These are phyloP conservation scores for Calonectria leucothoes DNA, from an alignment of 2,329 filamentous ascomycete species.

Conservation along the genomic window DNA sequence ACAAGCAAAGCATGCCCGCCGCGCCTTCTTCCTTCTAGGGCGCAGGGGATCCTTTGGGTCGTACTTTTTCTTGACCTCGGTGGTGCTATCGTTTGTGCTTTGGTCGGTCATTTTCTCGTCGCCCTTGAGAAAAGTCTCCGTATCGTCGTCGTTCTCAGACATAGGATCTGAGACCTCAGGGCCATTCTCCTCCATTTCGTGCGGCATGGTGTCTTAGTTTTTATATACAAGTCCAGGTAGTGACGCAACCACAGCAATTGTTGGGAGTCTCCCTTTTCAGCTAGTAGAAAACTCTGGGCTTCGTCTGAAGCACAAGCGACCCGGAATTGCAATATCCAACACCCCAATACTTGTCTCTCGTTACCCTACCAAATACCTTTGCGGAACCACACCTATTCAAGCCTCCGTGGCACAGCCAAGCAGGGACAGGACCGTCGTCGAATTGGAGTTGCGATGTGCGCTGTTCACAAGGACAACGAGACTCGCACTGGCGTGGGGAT, in stretches of 20 bases:
- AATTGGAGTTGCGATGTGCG: slow-evolving; percentile 31
- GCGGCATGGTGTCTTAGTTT: slow-evolving; percentile 66
- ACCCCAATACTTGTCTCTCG: slow-evolving; percentile 39
- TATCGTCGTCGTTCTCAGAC: slow-evolving; percentile 71
- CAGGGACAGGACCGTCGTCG: slow-evolving; percentile 37
- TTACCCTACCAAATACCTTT: slow-evolving; percentile 43
- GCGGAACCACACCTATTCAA: slow-evolving; percentile 49
- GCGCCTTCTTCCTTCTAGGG: slow-evolving; percentile 93
- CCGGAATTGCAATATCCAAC: slow-evolving; percentile 48
- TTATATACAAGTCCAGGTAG: slow-evolving; percentile 55
- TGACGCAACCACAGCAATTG: slow-evolving; percentile 32
- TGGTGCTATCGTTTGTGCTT: slow-evolving; percentile 58
- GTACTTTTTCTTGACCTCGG: slow-evolving; percentile 74
- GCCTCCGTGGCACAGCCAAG: slow-evolving; percentile 46
- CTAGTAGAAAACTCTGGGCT: slow-evolving; percentile 28
- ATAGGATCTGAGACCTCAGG: slow-evolving; percentile 68
- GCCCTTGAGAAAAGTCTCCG: slow-evolving; percentile 52
- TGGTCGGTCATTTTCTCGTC: slow-evolving; percentile 66
- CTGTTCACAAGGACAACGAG: slow-evolving; percentile 30
- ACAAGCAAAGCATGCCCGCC: slow-evolving; percentile 95
- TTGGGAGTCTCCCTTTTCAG: slow-evolving; percentile 37
- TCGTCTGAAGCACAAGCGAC: slow-evolving; percentile 40
- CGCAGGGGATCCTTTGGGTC: slow-evolving; percentile 90
- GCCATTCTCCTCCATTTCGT: slow-evolving; percentile 64
- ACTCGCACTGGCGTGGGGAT: slow-evolving; percentile 37